Evolutionary conservation across 163 green algal species (phyloP).

Genomic region (Scenedesmus sp.): DNA sequence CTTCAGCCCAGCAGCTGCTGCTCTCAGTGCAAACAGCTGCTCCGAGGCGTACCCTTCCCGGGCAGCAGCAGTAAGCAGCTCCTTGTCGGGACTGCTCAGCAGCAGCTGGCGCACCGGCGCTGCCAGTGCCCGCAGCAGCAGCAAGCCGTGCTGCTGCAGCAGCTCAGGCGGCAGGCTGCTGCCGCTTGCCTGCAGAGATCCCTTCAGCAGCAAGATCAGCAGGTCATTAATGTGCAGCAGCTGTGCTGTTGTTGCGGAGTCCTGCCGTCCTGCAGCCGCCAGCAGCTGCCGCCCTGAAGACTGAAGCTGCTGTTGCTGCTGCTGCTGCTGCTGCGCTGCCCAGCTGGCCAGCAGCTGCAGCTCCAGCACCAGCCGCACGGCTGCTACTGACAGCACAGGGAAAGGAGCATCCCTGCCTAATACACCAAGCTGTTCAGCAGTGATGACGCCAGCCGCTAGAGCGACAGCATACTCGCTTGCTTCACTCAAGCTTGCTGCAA

Average conservation of each 20-base stretch:
- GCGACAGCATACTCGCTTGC: background rate
- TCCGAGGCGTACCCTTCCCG: background rate
- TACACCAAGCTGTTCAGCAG: background rate
- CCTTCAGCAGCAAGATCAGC: background rate
- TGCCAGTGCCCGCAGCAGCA: background rate
- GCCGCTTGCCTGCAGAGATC: background rate
- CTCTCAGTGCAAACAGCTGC: background rate
- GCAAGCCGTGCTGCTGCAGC: background rate
- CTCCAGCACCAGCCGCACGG: background rate
- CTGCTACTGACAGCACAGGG: background rate
- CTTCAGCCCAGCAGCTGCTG: background rate
- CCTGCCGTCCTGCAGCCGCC: background rate
- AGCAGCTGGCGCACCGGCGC: background rate
- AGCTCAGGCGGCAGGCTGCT: background rate
- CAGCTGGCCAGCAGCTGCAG: background rate
- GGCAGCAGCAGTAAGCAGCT: background rate
- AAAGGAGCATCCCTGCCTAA: background rate
- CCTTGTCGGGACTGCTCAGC: background rate
- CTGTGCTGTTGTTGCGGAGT: too few species aligned
- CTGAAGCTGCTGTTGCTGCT: background rate
- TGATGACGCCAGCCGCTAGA: background rate
- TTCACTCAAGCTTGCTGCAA: background rate
- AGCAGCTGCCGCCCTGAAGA: too few species aligned
- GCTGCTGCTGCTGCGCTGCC: background rate
- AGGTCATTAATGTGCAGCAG: background rate